Conservation (phyloP, 2,329 filamentous ascomycete species). For the Botrytis fragariae region DNA sequence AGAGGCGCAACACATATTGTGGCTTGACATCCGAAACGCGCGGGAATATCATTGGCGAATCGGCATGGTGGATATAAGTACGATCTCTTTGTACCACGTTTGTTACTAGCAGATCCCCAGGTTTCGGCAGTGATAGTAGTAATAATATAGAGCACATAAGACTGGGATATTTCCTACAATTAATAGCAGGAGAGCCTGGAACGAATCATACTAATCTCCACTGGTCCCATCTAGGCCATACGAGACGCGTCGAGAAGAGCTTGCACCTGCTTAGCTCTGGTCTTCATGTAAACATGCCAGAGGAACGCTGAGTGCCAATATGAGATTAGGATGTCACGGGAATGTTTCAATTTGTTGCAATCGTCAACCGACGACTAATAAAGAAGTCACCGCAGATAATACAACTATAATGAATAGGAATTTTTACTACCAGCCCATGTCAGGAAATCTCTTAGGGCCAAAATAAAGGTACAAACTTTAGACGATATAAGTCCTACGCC, state of each 20-base stretch:
- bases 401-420: too few species aligned
- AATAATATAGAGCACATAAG: neutral
- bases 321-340: neutral
- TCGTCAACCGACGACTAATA: neutral
- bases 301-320: neutral
- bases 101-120: neutral
- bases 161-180: neutral
- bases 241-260: slow-evolving; percentile 4
- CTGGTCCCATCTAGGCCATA: neutral
- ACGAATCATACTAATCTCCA: neutral
- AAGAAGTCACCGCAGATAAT: neutral
- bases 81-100: neutral
- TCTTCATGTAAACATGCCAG: neutral
- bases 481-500: neutral
- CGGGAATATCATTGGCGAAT: neutral
- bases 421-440: neutral
- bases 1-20: neutral
- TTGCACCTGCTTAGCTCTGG: neutral
- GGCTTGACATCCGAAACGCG: neutral
- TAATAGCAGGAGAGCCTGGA: neutral
- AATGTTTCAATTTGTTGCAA: neutral
- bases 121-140: slow-evolving; percentile 4
- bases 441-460: neutral
- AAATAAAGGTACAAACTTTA: neutral
- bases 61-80: neutral